Conservation (phyloP, 768 basidiomycete genomes). For the Suillus weaverae region DNA sequence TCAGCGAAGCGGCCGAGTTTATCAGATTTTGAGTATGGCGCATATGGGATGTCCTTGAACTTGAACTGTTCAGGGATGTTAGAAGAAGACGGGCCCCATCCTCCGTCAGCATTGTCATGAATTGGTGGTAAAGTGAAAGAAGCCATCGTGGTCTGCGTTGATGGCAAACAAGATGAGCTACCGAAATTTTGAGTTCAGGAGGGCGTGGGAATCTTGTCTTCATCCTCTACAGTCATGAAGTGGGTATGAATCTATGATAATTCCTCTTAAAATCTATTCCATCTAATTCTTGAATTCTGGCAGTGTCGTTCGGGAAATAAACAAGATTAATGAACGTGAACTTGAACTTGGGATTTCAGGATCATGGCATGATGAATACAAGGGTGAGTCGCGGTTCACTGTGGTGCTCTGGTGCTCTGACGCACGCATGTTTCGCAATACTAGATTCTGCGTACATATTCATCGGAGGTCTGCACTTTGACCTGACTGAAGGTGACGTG, state of each 20-base stretch:
- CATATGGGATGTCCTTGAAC: conserved; percentile 98
- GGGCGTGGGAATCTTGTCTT: conserved; percentile 11
- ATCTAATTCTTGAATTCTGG: conserved; percentile 13
- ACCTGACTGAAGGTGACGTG: conserved; percentile 96
- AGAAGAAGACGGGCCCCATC: conserved; percentile 86
- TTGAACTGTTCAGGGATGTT: conserved; percentile 90
- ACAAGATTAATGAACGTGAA: conserved; percentile 89
- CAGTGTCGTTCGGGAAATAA: conserved; percentile 92
- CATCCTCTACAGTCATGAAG: conserved; percentile 58
- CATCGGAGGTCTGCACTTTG: conserved; percentile 82
- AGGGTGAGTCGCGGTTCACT: conserved; percentile 42
- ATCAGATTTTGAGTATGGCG: conserved; percentile 98
- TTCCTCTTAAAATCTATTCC: neutral
- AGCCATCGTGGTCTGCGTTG: conserved; percentile 46
- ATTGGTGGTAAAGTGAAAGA: conserved; percentile 87
- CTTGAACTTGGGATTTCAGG: conserved; percentile 72
- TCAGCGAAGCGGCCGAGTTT: conserved; percentile 97
- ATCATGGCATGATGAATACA: conserved; percentile 98
- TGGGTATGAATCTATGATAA: conserved; percentile 36
- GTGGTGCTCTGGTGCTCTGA: neutral
- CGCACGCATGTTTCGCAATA: conserved; percentile 1
- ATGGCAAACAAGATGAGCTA: conserved; percentile 13
- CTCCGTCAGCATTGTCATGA: conserved; percentile 89
- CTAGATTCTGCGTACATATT: conserved; percentile 94
- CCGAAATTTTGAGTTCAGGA: conserved; percentile 17